Base-by-base conservation (phyloP, 1,139 yeast genomes). In the Suzukiozyma palmioleophila region DNA sequence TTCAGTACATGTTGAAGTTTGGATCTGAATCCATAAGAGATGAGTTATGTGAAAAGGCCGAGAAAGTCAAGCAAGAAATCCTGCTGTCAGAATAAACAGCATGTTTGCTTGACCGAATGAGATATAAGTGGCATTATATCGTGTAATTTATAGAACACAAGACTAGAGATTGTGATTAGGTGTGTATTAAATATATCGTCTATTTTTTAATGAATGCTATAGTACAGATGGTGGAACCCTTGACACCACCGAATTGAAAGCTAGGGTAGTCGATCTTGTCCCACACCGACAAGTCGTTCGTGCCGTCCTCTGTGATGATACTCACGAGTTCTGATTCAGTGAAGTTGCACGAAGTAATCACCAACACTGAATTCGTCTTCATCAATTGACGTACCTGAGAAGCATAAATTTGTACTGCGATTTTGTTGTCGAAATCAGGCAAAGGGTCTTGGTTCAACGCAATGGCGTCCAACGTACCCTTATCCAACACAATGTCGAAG, bases 401-500 rank as follows among this genome's bases (percentile, higher is more conserved):
- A 0, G 89, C 79, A 52, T 92, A 92, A 10, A 77, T 66, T 34
- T 84, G 80, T 51, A 75, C 69, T 1, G 86, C 86, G 21, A 69
- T 65, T 46, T 61, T 59, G 3, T 67, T 73, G 37, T 66, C 73
- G 39, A 60, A 62, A 0, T 57, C 66, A 16, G 52, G 55, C 29
- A 79, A 53, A 2, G 64, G 66, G 8, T 64, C 66, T 33, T 84
- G 88, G 53, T 88, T 85, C 37, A 92, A 70, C 0, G 97, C 97
- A 47, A 94, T 92, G 5, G 99, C 98, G 64, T 92, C 99, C 32
- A 94, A 64, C 0, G 99, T 92, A 8, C 99, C 98, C 57, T 92
- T 92, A 60, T 92, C 99, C 32, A 90, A 64, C 2, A 90, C 75
- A 5, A 92, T 60, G 52, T 90, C 95, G 62, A 77, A 89, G 29